A percentile compares a stretch with the other conserved stretches of the same genome.
Conservation (phyloP, 2,329 filamentous ascomycete genomes). For the Pseudocercospora ulei region DNA sequence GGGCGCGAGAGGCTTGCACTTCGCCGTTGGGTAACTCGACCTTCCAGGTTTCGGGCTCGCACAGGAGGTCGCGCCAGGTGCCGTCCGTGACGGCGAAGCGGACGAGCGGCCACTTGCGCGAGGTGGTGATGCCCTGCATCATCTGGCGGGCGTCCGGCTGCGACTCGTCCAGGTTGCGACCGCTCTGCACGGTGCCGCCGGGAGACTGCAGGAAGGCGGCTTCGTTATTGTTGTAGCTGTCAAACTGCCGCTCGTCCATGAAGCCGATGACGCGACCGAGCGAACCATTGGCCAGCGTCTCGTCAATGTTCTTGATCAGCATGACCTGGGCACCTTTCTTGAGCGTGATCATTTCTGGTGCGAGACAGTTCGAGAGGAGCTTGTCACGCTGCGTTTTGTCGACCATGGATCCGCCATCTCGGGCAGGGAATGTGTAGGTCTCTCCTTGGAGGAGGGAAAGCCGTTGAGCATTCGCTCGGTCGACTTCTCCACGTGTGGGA, state of each 20-base stretch:
- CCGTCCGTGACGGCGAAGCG: conserved; percentile 74
- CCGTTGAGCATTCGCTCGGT: conserved; percentile 67
- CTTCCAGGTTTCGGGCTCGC: conserved; percentile 86
- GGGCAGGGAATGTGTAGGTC: conserved; percentile 57
- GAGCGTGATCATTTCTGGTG: conserved; percentile 65
- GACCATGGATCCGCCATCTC: conserved; percentile 4
- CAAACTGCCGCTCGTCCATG: conserved; percentile 53
- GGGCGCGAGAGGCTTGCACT: conserved; percentile 71
- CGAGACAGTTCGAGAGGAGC: conserved; percentile 83
- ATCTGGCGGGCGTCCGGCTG: conserved; percentile 41
- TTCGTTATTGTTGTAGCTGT: conserved; percentile 30
- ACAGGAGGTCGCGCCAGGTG: conserved; percentile 63
- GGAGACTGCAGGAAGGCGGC: conserved; percentile 22
- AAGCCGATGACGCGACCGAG: conserved; percentile 77
- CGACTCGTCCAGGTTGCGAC: conserved; percentile 23
- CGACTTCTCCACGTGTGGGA: conserved; percentile 81
- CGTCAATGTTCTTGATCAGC: conserved; percentile 99
- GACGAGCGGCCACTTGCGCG: conserved; percentile 67
- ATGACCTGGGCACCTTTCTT: conserved; percentile 95
- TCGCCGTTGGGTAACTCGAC: conserved; percentile 93
- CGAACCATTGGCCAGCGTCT: conserved; percentile 85
- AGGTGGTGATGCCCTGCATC: conserved; percentile 43
- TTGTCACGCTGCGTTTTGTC: conserved; percentile 64
- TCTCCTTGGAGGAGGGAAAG: conserved; percentile 64
- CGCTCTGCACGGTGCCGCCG: conserved; percentile 31